Percentiles rank a stretch among this genome's conserved stretches.
Conservation (phyloP, 2,329 filamentous ascomycete genomes). For the Fonsecaea erecta region DNA sequence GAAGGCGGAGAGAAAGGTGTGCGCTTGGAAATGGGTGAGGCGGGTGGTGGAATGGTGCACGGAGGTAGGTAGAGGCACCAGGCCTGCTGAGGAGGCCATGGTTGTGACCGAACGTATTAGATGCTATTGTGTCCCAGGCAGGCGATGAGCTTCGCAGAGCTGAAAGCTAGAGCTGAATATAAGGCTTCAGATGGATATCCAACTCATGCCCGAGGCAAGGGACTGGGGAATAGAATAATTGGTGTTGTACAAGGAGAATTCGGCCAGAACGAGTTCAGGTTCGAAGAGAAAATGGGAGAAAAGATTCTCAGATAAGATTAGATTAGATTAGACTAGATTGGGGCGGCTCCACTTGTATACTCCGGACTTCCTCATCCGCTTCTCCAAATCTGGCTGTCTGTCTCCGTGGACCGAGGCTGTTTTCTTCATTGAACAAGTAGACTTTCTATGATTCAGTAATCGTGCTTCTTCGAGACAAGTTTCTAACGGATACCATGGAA, state of each 20-base stretch:
- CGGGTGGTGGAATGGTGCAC: conserved; percentile 34
- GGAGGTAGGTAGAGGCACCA: conserved; percentile 31
- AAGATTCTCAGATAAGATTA: neutral
- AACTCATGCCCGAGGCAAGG: neutral
- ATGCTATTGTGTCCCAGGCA: neutral
- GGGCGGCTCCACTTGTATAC: neutral
- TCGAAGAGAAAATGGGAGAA: neutral
- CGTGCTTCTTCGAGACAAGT: neutral
- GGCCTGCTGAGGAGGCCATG: conserved; percentile 21
- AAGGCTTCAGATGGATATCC: neutral
- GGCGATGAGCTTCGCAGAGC: neutral
- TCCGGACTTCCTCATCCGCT: neutral
- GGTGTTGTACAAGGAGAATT: neutral
- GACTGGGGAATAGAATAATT: neutral
- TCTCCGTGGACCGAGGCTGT: neutral
- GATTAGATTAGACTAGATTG: neutral
- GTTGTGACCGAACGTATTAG: neutral
- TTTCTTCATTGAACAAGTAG: neutral
- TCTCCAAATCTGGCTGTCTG: neutral
- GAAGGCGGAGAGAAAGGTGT: conserved; percentile 35
- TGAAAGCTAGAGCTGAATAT: neutral
- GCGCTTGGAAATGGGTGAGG: conserved; percentile 35
- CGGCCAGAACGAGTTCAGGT: neutral
- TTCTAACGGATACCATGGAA: neutral
- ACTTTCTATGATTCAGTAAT: neutral